phyloP scores from a whole-genome alignment of 768 basidiomycete species.

The Xerocomus potaroensis region DNA sequence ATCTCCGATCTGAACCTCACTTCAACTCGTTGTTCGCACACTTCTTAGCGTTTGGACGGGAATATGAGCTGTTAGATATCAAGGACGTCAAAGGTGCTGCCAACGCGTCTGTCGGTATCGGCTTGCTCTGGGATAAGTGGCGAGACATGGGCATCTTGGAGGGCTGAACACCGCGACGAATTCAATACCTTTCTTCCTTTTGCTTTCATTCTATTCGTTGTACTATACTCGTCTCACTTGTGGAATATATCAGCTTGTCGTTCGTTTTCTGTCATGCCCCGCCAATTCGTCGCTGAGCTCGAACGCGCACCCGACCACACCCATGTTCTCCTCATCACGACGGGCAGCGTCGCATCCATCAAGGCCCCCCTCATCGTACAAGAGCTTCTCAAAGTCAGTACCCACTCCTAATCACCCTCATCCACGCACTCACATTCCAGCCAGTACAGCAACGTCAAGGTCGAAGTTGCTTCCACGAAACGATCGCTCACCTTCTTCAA shows the following conservation, averaged over 20 bases:
- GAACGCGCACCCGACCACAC: slow-evolving; percentile 24
- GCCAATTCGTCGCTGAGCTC: slow-evolving; percentile 25
- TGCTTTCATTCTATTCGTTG: slow-evolving; percentile 4
- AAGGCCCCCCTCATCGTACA: slow-evolving; percentile 87
- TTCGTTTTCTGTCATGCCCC: slow-evolving; percentile 4
- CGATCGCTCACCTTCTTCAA: slow-evolving; percentile 75
- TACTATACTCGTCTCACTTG: slow-evolving; percentile 12
- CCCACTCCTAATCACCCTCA: neutral
- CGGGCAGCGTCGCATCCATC: slow-evolving; percentile 94
- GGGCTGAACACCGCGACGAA: slow-evolving; percentile 13
- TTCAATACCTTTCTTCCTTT: neutral
- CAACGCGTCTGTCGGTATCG: slow-evolving; percentile 62
- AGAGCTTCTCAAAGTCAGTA: slow-evolving; percentile 63
- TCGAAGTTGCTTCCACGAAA: slow-evolving; percentile 83
- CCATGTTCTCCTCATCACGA: slow-evolving; percentile 81
- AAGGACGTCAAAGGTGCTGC: slow-evolving; percentile 79
- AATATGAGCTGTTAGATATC: slow-evolving; percentile 87
- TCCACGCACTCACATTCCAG: neutral
- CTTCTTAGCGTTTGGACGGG: slow-evolving; percentile 91
- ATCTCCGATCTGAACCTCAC: slow-evolving; percentile 90
- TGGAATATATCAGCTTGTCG: neutral
- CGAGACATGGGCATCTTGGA: slow-evolving; percentile 79
- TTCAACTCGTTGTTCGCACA: slow-evolving; percentile 98
- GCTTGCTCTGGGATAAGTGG: slow-evolving; percentile 85
- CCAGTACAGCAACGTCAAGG: slow-evolving; percentile 69